Percentiles rank a stretch among this genome's conserved stretches.
These are phyloP conservation scores for Retiboletus fuscus DNA, from an alignment of 1,284 basidiomycete species.

Conservation along the genomic window DNA sequence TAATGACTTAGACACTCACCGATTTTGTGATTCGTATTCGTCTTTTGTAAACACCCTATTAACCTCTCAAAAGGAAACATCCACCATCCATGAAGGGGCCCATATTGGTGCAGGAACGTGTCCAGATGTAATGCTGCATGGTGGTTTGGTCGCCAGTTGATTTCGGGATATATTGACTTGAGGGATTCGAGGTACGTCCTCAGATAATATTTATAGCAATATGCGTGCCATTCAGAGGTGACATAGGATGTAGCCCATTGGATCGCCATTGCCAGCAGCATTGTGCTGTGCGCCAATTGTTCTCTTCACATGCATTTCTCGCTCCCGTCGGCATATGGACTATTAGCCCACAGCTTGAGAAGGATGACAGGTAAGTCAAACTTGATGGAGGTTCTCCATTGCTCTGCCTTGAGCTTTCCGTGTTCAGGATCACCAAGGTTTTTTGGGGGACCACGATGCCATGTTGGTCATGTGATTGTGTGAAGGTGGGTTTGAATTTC, in stretches of 20 bases:
- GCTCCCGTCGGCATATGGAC: not conserved
- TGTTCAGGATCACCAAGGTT: slow-evolving; percentile 24
- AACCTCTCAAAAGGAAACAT: slow-evolving; percentile 43
- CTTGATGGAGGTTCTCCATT: slow-evolving; percentile 8
- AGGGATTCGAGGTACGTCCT: slow-evolving; percentile 28
- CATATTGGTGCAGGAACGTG: slow-evolving; percentile 36
- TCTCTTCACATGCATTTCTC: not conserved
- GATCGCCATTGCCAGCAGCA: slow-evolving; percentile 32
- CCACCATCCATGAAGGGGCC: slow-evolving; percentile 46
- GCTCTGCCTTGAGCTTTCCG: slow-evolving; percentile 25
- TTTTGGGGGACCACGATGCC: not conserved
- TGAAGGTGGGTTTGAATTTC: slow-evolving; percentile 7
- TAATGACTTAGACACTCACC: not conserved
- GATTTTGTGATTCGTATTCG: slow-evolving; percentile 36
- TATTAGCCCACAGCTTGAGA: not conserved
- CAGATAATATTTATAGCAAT: slow-evolving; percentile 29
- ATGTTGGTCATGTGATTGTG: slow-evolving; percentile 4
- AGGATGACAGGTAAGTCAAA: slow-evolving; percentile 10
- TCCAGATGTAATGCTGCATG: slow-evolving; percentile 39
- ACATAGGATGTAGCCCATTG: slow-evolving; percentile 25
- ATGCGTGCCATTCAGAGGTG: slow-evolving; percentile 21
- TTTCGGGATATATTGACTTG: slow-evolving; percentile 24
- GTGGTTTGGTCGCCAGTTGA: slow-evolving; percentile 34
- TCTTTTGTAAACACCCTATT: slow-evolving; percentile 41
- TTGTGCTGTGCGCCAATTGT: slow-evolving; percentile 28